Percentiles rank a stretch among this genome's conserved stretches.
Evolutionary conservation across 306 rosid species (phyloP).

Genomic region (Pyrus betulifolia): DNA sequence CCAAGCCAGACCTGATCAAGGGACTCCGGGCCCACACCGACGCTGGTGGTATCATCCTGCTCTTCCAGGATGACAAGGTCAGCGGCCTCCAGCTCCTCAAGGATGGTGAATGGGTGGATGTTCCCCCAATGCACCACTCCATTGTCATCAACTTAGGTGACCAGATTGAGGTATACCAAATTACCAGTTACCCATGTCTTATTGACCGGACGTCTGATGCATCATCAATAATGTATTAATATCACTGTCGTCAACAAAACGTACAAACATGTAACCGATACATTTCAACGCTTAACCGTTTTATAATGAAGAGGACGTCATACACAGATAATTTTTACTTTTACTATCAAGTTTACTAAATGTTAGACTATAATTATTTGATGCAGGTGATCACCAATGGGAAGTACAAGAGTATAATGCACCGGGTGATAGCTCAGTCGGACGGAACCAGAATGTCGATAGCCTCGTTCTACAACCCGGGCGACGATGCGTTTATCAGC

Average conservation of each 20-base stretch:
- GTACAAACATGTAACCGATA: background rate
- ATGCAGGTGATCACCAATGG: conserved; percentile 81
- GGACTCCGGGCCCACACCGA: conserved; percentile 97
- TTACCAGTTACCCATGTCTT: background rate
- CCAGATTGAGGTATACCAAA: conserved; percentile 71
- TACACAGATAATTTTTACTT: background rate
- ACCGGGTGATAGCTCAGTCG: conserved; percentile 66
- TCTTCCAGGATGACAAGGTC: conserved; percentile 94
- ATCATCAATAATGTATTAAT: background rate
- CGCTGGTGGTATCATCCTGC: conserved; percentile 92
- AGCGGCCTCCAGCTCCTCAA: conserved; percentile 96
- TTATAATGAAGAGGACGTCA: background rate
- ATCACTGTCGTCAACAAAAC: background rate
- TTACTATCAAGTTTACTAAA: background rate
- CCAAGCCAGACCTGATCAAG: conserved; percentile 83
- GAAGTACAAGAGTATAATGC: conserved; percentile 80
- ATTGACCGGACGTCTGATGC: background rate
- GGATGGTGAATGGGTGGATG: conserved; percentile 79
- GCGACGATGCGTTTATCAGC: conserved; percentile 68
- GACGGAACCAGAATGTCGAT: conserved; percentile 84
- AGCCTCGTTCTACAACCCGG: conserved; percentile 95
- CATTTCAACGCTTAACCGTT: background rate
- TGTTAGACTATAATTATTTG: background rate
- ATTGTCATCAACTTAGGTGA: conserved; percentile 96
- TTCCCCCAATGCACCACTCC: conserved; percentile 95